Conservation (phyloP, 2,329 filamentous ascomycete genomes). For the Colletotrichum sansevieriae region DNA sequence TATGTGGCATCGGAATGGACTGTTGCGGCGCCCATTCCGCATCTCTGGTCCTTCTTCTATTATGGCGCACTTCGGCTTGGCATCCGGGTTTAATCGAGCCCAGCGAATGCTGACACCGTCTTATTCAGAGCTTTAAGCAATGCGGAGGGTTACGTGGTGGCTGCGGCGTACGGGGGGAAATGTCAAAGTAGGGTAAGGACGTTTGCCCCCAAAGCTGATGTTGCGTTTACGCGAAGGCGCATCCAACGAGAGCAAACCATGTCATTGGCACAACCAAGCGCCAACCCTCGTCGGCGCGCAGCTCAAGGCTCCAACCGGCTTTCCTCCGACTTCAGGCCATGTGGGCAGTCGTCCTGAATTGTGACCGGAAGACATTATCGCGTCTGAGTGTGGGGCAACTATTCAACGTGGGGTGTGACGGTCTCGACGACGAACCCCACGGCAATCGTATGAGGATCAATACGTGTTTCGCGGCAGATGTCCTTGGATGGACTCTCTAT, state of each 20-base stretch:
- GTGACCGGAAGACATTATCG: constrained; percentile 47
- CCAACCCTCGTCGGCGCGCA: neutral
- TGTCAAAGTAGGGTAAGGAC: neutral
- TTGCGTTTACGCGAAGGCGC: neutral
- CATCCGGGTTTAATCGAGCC: too few relatives aligned
- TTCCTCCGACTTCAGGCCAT: neutral
- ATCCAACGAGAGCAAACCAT: neutral
- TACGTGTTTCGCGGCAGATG: constrained; percentile 4
- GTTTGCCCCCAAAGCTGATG: neutral
- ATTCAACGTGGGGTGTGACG: constrained; percentile 3
- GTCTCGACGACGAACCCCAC: neutral
- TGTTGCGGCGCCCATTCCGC: too few relatives aligned
- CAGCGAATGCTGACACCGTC: neutral
- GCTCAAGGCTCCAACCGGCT: too few relatives aligned
- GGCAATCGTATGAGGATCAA: constrained; percentile 22
- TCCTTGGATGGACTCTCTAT: constrained; percentile 60
- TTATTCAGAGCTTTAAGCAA: constrained; percentile 9
- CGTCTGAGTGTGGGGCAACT: constrained; percentile 12
- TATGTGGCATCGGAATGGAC: too few relatives aligned
- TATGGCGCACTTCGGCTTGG: too few relatives aligned
- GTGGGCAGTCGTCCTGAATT: constrained; percentile 22
- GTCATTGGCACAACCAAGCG: neutral
- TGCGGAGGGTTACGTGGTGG: constrained; percentile 3
- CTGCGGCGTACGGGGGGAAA: neutral
- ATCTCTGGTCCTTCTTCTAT: too few relatives aligned